phyloP scores from a whole-genome alignment of 1,139 yeast genomes.

The Spathaspora sp. region DNA sequence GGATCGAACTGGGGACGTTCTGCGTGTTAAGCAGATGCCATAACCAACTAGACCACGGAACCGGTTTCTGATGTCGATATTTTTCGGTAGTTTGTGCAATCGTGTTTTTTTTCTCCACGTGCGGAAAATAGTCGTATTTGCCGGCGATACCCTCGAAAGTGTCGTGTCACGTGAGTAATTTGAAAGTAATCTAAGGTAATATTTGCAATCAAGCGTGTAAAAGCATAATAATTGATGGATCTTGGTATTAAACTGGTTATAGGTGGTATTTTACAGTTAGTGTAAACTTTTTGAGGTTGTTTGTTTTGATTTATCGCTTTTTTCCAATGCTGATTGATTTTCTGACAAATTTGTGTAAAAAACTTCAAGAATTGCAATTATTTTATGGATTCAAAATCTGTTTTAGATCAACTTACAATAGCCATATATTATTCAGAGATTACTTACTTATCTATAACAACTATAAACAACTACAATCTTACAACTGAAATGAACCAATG shows the following conservation, averaged over 20 bases:
- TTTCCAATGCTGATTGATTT: background rate
- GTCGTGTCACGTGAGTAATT: background rate
- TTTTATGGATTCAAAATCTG: background rate
- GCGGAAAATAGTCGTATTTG: background rate
- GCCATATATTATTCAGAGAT: too few species aligned
- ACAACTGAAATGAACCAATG: too few species aligned
- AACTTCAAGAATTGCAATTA: background rate
- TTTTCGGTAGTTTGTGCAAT: background rate
- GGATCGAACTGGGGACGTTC: constrained; percentile 99
- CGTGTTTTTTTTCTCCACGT: background rate
- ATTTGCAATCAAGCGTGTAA: background rate
- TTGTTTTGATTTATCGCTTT: background rate
- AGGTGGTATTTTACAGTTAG: background rate
- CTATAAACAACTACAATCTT: too few species aligned
- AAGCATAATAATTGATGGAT: background rate
- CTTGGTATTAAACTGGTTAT: background rate
- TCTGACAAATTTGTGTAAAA: background rate
- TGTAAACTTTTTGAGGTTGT: background rate
- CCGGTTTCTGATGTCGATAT: constrained; percentile 20
- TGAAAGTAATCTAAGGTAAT: background rate
- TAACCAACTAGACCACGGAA: constrained; percentile 95
- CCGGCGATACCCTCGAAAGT: background rate
- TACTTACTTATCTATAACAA: background rate
- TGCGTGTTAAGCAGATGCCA: constrained; percentile 99
- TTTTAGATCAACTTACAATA: too few species aligned